These are phyloP conservation scores for Starmerella khaoyaiensis DNA, from an alignment of 805 yeast species.

Conservation along the genomic window DNA sequence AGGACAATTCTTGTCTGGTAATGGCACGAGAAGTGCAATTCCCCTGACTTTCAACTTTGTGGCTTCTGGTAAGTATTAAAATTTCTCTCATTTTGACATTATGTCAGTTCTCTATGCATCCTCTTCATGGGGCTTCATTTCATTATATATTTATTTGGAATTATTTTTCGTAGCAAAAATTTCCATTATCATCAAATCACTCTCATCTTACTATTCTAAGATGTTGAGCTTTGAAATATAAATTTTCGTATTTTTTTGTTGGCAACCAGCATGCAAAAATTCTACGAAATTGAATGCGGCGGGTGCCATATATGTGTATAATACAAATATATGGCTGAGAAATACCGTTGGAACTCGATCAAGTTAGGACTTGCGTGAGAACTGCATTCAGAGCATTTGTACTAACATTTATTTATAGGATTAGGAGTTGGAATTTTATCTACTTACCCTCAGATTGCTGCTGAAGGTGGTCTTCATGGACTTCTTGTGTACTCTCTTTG, in stretches of 20 bases:
- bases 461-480: conserved; percentile 77
- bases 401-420: conserved; percentile 32
- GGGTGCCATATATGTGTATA: conserved; percentile 20
- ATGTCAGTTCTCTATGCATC: background rate
- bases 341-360: conserved; percentile 69
- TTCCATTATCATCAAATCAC: no score
- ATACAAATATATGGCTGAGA: conserved; percentile 42
- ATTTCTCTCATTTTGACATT: background rate
- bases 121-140: background rate
- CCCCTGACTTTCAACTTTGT: conserved; percentile 79
- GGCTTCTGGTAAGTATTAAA: conserved; percentile 49
- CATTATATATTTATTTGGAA: background rate
- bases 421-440: conserved; percentile 83
- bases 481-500: conserved; percentile 63
- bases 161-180: no score
- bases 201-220: background rate
- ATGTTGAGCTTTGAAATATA: background rate
- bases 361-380: conserved; percentile 78
- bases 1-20: conserved; percentile 31
- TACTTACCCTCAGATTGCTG: conserved; percentile 78
- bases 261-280: background rate
- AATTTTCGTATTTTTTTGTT: background rate
- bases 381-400: conserved; percentile 26
- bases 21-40: conserved; percentile 68
- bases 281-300: conserved; percentile 14